Evolutionary conservation across 176 grass and related monocot genomes (phyloP).

Genomic region (Oryza brachyantha): DNA sequence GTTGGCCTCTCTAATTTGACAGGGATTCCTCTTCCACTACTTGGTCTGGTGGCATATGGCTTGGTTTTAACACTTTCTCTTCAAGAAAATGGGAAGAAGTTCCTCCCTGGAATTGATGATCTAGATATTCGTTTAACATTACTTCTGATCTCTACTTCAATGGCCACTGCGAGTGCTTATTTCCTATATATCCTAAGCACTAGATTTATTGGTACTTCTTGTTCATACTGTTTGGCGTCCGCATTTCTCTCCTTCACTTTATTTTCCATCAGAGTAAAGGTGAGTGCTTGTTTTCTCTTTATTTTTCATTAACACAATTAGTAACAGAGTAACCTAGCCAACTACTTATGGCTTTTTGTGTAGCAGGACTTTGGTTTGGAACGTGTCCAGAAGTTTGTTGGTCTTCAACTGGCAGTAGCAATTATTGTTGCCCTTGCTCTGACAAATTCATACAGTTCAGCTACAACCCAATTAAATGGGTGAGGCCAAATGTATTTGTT

Average conservation of each 20-base stretch:
- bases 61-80: slow-evolving; percentile 67
- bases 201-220: slow-evolving; percentile 78
- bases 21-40: slow-evolving; percentile 79
- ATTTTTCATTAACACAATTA: not conserved
- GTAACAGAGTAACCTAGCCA: not conserved
- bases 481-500: slow-evolving; percentile 23
- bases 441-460: slow-evolving; percentile 68
- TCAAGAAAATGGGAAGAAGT: slow-evolving; percentile 48
- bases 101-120: slow-evolving; percentile 50
- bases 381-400: slow-evolving; percentile 61
- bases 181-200: slow-evolving; percentile 84
- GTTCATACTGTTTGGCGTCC: slow-evolving; percentile 72
- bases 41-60: slow-evolving; percentile 72
- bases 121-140: slow-evolving; percentile 62
- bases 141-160: slow-evolving; percentile 66
- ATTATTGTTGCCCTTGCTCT: slow-evolving; percentile 63
- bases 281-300: not conserved
- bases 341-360: slow-evolving; percentile 5
- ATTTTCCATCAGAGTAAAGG: slow-evolving; percentile 83
- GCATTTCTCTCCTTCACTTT: slow-evolving; percentile 82
- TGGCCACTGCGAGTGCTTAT: slow-evolving; percentile 90
- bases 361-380: slow-evolving; percentile 70
- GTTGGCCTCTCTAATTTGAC: not conserved
- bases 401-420: slow-evolving; percentile 73
- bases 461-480: slow-evolving; percentile 51